Base-by-base conservation (phyloP, 2,329 filamentous ascomycete species). In the Teratosphaeria viscida region DNA sequence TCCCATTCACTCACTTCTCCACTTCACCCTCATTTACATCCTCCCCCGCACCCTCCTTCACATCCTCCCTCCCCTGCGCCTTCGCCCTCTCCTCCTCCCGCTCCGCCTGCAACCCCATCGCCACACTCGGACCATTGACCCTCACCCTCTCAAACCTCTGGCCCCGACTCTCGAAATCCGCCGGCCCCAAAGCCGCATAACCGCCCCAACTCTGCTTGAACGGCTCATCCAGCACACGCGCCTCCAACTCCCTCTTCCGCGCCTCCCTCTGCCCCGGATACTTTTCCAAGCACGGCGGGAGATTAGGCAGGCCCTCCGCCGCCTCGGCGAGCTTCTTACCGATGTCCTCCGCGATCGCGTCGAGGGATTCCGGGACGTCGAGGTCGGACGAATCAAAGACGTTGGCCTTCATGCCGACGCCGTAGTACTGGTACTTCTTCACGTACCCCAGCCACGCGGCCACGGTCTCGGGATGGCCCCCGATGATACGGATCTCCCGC, bases 341-440 rank as follows among this genome's bases (percentile, higher is more conserved):
- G 23, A 69, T 65, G 64, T 63, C 59, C 59, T 70, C 66, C 26
- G 68, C 71, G 65, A 73, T 67, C 47, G 63, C 63, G 52, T 75
- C 72, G 69, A 75, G 64, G 39, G 72, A 69, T 60, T 67, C 64
- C 23, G 26, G 64, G 11, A 68, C 67, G 35, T 72, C 66, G 56
- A 74, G 49, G 60, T 82, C 82, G 69, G 88, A 85, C 74, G 90
- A 92, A 71, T 96, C 90, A 85, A 89, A 99, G 56, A 97, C 83
- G 73, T 99, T 96, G 57, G 94, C 94, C 81, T 99, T 99, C 91
- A 99, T 95, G 68, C 94, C 94, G 49, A 97, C 87, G n/a, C 94
- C 94, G 66, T 95, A 89, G 73, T 94, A 95, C 52, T 91, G 89
- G 72, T 96, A 88, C 76, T 95, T 95, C 70, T 89, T 84, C 71